These are phyloP conservation scores for Cytospora schulzeri DNA, from an alignment of 2,329 filamentous ascomycete species.

Conservation along the genomic window DNA sequence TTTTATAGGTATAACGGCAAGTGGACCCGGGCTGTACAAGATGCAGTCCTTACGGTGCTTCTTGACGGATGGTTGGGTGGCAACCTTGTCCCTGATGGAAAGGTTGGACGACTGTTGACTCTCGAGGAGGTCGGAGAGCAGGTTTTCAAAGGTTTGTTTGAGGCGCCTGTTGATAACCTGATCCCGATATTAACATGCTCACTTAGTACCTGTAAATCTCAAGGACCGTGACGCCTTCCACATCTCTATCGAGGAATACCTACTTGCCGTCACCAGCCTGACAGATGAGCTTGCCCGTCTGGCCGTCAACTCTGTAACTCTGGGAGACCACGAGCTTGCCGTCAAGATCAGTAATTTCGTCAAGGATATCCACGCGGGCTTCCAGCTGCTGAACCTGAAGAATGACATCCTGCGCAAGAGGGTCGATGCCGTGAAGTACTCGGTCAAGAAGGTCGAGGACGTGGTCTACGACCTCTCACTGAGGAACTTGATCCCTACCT, in stretches of 20 bases:
- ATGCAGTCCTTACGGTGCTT: constrained; percentile 64
- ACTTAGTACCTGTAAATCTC: constrained; percentile 81
- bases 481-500: constrained; percentile 71
- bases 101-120: constrained; percentile 71
- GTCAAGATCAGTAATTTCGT: constrained; percentile 88
- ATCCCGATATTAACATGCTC: constrained; percentile 3
- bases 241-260: constrained; percentile 95
- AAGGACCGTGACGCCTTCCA: constrained; percentile 91
- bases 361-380: constrained; percentile 93
- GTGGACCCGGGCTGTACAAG: constrained; percentile 85
- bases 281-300: constrained; percentile 90
- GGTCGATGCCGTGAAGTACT: constrained; percentile 94
- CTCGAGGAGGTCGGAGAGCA: constrained; percentile 80
- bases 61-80: constrained; percentile 79
- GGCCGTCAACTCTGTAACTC: constrained; percentile 90
- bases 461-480: constrained; percentile 95
- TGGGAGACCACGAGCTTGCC: constrained; percentile 84
- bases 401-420: constrained; percentile 88
- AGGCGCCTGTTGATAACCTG: background rate
- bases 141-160: constrained; percentile 67
- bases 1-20: constrained; percentile 72
- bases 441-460: constrained; percentile 96
- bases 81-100: constrained; percentile 55
- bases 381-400: constrained; percentile 96
- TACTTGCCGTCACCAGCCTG: constrained; percentile 82